Evolutionary conservation across 1,284 basidiomycete species (phyloP), one percentile per base, ranked within the genome.

Genomic region (Apiotrichum mycotoxinovorans): DNA sequence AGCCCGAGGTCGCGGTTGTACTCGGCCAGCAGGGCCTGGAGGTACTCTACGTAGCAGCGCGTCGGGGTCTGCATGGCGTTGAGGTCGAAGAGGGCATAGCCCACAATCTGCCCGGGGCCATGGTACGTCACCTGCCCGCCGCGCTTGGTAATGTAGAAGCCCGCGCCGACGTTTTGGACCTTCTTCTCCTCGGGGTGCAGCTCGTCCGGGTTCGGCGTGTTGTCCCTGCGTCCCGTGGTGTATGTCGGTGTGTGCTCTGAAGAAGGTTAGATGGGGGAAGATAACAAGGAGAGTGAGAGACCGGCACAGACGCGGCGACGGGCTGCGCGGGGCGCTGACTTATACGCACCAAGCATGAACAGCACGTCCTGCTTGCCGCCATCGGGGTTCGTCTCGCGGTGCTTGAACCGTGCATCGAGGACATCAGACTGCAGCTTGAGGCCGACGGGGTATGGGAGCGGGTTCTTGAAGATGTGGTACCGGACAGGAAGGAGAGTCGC

Each of bases 51-150:
- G 63, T 81, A 81, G 64, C 77, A 79, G 49, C 79, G 55, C 0
- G 79, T 79, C 5, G 77, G 68, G 10, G 79, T 71, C 79, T 78
- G 71, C 70, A 83, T 81, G 14, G 79, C 75, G 1, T 79, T 81
- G 18, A 98, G 81, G 77, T 98, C 93, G 44, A 98, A 80, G 51
- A 98, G 83, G 1, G 93, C 91, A 71, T 99, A 99, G 34, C 92
- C 96, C 15, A 97, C 89, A 61, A 99, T 81, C 77, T 99, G 96
- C 2, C 96, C 96, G 0, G 95, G 95, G 0, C 96, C 96, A 74
- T 99, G 96, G 75, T 92, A 99, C 2, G 96, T 99, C 55, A 93
- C 83, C 75, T 97, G 87, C 1, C 95, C 95, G 12, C 95, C 95
- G 58, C 96, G 83, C 61, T 85, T 83, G 2, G 93, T 87, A 34